A percentile compares a stretch with the other conserved stretches of the same genome.
Evolutionary conservation across 768 basidiomycete genomes (phyloP).

Genomic region (Termitomyces sp.): DNA sequence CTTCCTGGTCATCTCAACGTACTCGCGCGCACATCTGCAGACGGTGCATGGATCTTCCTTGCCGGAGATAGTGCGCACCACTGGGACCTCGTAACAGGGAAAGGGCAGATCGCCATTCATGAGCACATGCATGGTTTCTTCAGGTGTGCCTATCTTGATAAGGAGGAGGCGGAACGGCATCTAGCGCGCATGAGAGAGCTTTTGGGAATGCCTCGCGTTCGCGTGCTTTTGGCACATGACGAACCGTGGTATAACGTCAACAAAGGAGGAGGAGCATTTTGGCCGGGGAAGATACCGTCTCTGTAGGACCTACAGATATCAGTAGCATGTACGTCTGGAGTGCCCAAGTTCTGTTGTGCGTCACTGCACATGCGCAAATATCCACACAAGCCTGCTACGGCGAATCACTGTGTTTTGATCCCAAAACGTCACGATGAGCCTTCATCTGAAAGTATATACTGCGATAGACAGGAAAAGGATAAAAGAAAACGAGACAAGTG

Average conservation of each 20-base stretch:
- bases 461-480: too few relatives aligned
- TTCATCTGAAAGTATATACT: too few relatives aligned
- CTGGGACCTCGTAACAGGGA: slow-evolving; percentile 44
- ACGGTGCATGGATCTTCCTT: slow-evolving; percentile 53
- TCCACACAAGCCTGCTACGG: neutral
- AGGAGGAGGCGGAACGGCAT: slow-evolving; percentile 37
- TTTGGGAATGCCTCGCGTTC: slow-evolving; percentile 32
- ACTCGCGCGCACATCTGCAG: slow-evolving; percentile 48
- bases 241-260: slow-evolving; percentile 26
- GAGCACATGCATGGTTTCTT: slow-evolving; percentile 17
- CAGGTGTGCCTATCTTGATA: slow-evolving; percentile 40
- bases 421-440: neutral
- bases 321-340: neutral
- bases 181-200: slow-evolving; percentile 31
- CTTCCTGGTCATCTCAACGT: slow-evolving; percentile 51
- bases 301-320: neutral
- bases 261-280: slow-evolving; percentile 28
- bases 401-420: neutral
- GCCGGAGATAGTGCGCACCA: slow-evolving; percentile 57
- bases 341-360: neutral
- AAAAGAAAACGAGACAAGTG: too few relatives aligned
- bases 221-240: slow-evolving; percentile 53
- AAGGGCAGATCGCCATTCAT: slow-evolving; percentile 33
- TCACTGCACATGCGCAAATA: neutral
- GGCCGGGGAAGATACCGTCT: slow-evolving; percentile 31